These are phyloP conservation scores for Suhomyces xylopsoci DNA, from an alignment of 805 yeast species.

Conservation along the genomic window DNA sequence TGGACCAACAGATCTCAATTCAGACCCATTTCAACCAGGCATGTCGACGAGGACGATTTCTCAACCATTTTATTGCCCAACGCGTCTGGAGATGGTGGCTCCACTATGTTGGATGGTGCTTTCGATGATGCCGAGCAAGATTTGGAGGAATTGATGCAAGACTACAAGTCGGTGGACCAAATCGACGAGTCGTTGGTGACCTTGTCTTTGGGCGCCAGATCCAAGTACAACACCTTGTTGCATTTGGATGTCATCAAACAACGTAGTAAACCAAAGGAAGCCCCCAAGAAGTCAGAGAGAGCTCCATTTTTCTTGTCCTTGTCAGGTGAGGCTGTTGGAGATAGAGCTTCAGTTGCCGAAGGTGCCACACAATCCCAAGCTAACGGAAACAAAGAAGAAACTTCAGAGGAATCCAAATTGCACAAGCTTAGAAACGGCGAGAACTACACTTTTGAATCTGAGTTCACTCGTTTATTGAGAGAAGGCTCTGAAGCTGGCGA, in stretches of 20 bases:
- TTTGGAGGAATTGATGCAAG: constrained; percentile 28
- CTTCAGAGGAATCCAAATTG: constrained; percentile 21
- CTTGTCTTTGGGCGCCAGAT: constrained; percentile 71
- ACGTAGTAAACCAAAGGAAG: constrained; percentile 87
- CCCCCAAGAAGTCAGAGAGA: constrained; percentile 78
- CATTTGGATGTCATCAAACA: constrained; percentile 80
- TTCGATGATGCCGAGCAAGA: constrained; percentile 43
- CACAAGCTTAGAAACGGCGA: constrained; percentile 31
- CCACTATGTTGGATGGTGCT: constrained; percentile 74
- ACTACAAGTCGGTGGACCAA: constrained; percentile 58
- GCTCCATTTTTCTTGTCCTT: constrained; percentile 77
- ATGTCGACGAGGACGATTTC: constrained; percentile 73
- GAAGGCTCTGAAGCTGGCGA: constrained; percentile 42
- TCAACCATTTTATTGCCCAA: constrained; percentile 64
- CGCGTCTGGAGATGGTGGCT: constrained; percentile 74
- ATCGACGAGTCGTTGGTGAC: constrained; percentile 64
- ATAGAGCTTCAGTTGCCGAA: constrained; percentile 56
- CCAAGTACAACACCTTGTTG: constrained; percentile 71
- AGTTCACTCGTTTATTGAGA: constrained; percentile 65
- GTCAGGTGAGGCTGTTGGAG: constrained; percentile 66
- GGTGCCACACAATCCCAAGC: constrained; percentile 14
- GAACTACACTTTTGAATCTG: constrained; percentile 60
- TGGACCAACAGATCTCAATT: constrained; percentile 94
- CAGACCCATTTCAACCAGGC: constrained; percentile 68
- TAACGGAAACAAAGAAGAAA: constrained; percentile 6